A percentile compares a stretch with the other conserved stretches of the same genome.
phyloP scores from a whole-genome alignment of 345 rosid species.

The Salix caprea region DNA sequence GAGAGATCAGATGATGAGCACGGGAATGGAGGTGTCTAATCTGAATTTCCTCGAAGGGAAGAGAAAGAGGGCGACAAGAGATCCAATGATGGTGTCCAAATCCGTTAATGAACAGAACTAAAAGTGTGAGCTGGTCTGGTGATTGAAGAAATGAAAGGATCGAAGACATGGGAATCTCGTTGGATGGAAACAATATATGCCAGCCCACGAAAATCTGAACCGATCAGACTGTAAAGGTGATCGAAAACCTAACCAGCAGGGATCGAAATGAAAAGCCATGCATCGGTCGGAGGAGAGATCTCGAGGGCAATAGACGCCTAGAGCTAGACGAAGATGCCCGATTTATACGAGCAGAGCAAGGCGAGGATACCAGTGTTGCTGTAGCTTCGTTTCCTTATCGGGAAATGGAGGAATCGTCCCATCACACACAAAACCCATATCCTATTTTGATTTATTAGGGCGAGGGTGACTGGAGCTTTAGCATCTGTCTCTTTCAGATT shows the following conservation, averaged over 20 bases:
- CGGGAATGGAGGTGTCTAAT: background rate
- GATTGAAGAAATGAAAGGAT: background rate
- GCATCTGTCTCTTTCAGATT: constrained; percentile 57
- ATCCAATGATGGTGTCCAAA: constrained; percentile 37
- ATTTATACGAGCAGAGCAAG: constrained; percentile 66
- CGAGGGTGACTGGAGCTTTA: constrained; percentile 60
- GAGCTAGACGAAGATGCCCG: constrained; percentile 35
- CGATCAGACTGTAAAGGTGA: background rate
- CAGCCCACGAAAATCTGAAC: background rate
- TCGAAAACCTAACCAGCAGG: background rate
- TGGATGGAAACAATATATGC: background rate
- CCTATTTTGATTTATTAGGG: background rate
- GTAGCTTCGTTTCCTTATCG: constrained; percentile 42
- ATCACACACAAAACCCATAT: constrained; percentile 36
- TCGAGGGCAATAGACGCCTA: constrained; percentile 39
- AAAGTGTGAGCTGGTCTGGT: background rate
- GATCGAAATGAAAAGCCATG: background rate
- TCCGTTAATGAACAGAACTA: constrained; percentile 37
- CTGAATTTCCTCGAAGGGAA: constrained; percentile 6
- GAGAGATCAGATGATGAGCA: background rate
- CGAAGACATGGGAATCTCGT: constrained; percentile 23
- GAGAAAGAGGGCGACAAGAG: constrained; percentile 11
- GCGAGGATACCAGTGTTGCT: constrained; percentile 35
- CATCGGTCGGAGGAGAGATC: constrained; percentile 27
- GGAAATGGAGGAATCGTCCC: constrained; percentile 73